Conservation (phyloP, 805 yeast genomes). For the Cyberlindnera maclurae region DNA sequence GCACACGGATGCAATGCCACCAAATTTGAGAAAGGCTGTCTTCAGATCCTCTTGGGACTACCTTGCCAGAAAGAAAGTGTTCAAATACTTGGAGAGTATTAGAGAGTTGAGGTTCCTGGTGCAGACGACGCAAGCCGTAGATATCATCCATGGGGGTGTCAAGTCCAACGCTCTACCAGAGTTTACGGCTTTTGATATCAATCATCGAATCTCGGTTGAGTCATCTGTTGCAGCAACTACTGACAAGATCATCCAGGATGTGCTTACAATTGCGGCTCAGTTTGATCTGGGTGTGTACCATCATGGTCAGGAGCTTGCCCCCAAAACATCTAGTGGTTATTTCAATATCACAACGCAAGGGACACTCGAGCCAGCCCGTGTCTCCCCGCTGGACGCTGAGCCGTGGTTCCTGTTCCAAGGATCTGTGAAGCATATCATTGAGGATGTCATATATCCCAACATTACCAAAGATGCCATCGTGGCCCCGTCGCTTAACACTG, state of each 20-base stretch:
- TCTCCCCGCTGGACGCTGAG: conserved; percentile 39
- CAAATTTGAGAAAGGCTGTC: conserved; percentile 21
- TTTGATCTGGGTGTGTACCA: conserved; percentile 27
- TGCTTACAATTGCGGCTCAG: conserved; percentile 34
- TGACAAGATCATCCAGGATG: conserved; percentile 28
- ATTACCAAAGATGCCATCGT: conserved; percentile 31
- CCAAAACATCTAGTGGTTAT: conserved; percentile 30
- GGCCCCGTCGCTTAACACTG: conserved; percentile 57
- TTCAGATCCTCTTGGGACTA: conserved; percentile 28
- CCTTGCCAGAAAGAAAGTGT: conserved; percentile 30
- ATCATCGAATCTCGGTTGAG: conserved; percentile 53
- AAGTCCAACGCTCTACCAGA: conserved; percentile 68
- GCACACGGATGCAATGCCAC: conserved; percentile 24
- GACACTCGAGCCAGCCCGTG: conserved; percentile 45
- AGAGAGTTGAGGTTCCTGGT: conserved; percentile 31
- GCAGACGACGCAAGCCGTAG: conserved; percentile 37
- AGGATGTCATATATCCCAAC: conserved; percentile 38
- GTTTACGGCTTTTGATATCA: conserved; percentile 38
- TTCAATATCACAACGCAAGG: conserved; percentile 26
- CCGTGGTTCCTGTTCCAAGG: conserved; percentile 57
- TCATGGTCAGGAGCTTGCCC: conserved; percentile 5
- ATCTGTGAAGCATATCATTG: conserved; percentile 52
- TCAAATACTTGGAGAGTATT: conserved; percentile 25
- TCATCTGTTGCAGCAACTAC: conserved; percentile 27
- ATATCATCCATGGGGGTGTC: conserved; percentile 55